phyloP scores from a whole-genome alignment of 2,329 filamentous ascomycete genomes.

The Aspergillus spinulosporus region DNA sequence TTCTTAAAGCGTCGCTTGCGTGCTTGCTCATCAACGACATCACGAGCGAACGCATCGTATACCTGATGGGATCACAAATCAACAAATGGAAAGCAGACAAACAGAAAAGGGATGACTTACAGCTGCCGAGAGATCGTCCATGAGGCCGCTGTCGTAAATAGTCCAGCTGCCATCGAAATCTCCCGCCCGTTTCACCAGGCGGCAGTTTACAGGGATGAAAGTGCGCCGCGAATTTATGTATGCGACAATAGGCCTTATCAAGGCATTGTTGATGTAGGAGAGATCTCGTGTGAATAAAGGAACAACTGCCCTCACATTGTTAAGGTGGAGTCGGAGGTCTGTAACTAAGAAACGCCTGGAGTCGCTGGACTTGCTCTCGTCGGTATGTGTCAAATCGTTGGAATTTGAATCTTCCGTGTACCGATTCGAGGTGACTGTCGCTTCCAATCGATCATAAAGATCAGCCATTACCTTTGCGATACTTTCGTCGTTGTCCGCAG shows the following conservation, averaged over 20 bases:
- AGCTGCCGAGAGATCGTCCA: slow-evolving; percentile 90
- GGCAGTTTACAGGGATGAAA: slow-evolving; percentile 92
- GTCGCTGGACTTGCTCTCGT: slow-evolving; percentile 30
- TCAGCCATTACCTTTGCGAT: slow-evolving; percentile 95
- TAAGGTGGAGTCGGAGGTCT: slow-evolving; percentile 91
- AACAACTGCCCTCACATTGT: slow-evolving; percentile 89
- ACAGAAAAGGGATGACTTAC: slow-evolving; percentile 39
- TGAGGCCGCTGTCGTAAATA: slow-evolving; percentile 85
- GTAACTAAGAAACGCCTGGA: slow-evolving; percentile 83
- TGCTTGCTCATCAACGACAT: slow-evolving; percentile 86
- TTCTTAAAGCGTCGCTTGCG: slow-evolving; percentile 87
- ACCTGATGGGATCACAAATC: slow-evolving; percentile 51
- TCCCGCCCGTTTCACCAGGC: slow-evolving; percentile 81
- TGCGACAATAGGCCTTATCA: slow-evolving; percentile 92
- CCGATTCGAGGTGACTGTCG: slow-evolving; percentile 78
- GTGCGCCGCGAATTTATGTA: slow-evolving; percentile 96
- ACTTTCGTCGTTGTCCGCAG: slow-evolving; percentile 80
- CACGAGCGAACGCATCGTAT: slow-evolving; percentile 88
- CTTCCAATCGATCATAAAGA: slow-evolving; percentile 94
- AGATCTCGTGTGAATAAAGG: slow-evolving; percentile 89
- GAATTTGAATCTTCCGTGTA: slow-evolving; percentile 42
- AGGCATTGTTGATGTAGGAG: slow-evolving; percentile 92
- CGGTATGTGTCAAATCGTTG: slow-evolving; percentile 24
- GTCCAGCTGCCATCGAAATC: slow-evolving; percentile 98
- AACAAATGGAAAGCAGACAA: not conserved